Conservation (phyloP, 108 stramenopile species). For the Cylindrotheca closterium region DNA sequence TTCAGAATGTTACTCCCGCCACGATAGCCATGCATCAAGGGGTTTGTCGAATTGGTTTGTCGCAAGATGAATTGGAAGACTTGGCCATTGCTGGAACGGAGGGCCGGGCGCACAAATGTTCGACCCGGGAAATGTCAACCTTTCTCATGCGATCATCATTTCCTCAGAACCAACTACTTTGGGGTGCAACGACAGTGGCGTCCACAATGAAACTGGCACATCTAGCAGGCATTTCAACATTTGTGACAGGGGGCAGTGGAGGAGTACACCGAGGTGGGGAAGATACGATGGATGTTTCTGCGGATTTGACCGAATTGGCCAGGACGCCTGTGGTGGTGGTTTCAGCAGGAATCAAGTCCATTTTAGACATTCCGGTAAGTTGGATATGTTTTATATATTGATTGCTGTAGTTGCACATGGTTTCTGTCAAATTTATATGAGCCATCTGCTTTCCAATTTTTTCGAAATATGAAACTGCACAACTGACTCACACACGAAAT, state of each 20-base stretch:
- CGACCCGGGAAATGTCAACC: slow-evolving; percentile 87
- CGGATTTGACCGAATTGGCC: slow-evolving; percentile 92
- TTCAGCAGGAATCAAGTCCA: slow-evolving; percentile 96
- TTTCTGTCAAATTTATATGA: too few species aligned
- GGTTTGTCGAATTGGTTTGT: slow-evolving; percentile 76
- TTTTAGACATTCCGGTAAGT: slow-evolving; percentile 81
- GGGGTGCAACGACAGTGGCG: slow-evolving; percentile 55
- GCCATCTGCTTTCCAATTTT: too few species aligned
- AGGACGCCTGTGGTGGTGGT: slow-evolving; percentile 93
- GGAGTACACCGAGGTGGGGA: slow-evolving; percentile 94
- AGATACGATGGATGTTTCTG: slow-evolving; percentile 85
- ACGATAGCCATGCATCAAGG: slow-evolving; percentile 92
- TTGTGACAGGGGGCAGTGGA: slow-evolving; percentile 94
- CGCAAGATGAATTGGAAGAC: slow-evolving; percentile 75
- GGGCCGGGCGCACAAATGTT: slow-evolving; percentile 80
- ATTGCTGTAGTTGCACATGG: too few species aligned
- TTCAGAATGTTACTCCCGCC: slow-evolving; percentile 87
- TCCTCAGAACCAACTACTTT: too few species aligned
- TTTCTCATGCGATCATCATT: slow-evolving; percentile 35
- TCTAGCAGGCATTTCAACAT: slow-evolving; percentile 84
- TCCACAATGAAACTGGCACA: slow-evolving; percentile 91
- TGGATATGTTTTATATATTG: too few species aligned
- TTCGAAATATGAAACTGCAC: too few species aligned
- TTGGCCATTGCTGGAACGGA: slow-evolving; percentile 76
- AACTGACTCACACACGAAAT: too few species aligned